These are phyloP conservation scores for Oenanthe sinensis DNA, from an alignment of 129 eudicot species.

Conservation along the genomic window DNA sequence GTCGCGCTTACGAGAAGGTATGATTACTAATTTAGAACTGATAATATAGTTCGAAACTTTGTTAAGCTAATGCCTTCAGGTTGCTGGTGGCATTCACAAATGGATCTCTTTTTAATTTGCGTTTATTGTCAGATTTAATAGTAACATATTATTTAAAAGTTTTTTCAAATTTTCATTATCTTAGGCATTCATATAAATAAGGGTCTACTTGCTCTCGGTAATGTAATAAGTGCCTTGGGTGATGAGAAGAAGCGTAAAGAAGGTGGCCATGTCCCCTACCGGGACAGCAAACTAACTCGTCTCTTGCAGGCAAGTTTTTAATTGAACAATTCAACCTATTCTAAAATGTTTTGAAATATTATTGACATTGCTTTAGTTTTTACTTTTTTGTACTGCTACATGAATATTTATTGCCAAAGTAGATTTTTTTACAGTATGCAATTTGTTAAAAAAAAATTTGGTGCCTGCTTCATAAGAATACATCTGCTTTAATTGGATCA, in stretches of 20 bases:
- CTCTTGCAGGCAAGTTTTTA: conserved; percentile 55
- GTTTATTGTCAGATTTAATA: background rate
- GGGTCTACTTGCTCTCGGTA: conserved; percentile 90
- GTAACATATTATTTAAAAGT: background rate
- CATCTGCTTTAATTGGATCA: background rate
- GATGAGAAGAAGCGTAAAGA: conserved; percentile 96
- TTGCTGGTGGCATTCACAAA: background rate
- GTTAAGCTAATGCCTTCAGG: background rate
- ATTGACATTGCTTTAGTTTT: background rate
- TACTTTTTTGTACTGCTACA: background rate
- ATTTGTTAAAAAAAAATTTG: background rate
- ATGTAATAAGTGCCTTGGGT: conserved; percentile 96
- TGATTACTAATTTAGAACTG: background rate
- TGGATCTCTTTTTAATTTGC: background rate
- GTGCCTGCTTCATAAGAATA: too few relatives aligned
- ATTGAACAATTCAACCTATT: background rate
- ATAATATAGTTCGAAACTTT: background rate
- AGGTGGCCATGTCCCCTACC: conserved; percentile 93
- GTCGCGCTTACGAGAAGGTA: conserved; percentile 84
- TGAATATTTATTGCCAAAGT: background rate
- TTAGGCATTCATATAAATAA: conserved; percentile 97
- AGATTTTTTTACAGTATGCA: background rate
- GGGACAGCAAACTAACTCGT: conserved; percentile 96
- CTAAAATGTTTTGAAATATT: background rate
- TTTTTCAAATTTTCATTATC: background rate